Conservation (phyloP, 2,329 filamentous ascomycete species). For the Fusarium domesticum region DNA sequence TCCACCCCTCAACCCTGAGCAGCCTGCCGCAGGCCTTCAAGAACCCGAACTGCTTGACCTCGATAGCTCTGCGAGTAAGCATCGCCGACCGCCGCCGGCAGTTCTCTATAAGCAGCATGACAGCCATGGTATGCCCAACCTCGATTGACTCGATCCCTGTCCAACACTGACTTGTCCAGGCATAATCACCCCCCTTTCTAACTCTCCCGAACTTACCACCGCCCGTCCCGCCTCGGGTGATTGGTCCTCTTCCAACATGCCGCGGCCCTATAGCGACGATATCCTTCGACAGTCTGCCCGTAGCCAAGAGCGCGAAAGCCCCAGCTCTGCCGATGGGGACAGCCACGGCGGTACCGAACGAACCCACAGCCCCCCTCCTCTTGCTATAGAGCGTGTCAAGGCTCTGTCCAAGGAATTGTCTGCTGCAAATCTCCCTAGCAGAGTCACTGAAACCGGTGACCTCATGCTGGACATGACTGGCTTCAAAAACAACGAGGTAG, state of each 20-base stretch:
- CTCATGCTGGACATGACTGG: slow-evolving; percentile 98
- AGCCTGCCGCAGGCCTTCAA: slow-evolving; percentile 43
- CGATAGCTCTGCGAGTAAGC: slow-evolving; percentile 42
- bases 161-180: slow-evolving; percentile 29
- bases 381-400: slow-evolving; percentile 75
- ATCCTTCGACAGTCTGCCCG: slow-evolving; percentile 49
- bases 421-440: slow-evolving; percentile 85
- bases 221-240: slow-evolving; percentile 49
- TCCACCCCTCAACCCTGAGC: slow-evolving; percentile 57
- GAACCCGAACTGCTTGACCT: slow-evolving; percentile 71
- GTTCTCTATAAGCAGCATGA: slow-evolving; percentile 35
- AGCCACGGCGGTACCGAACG: slow-evolving; percentile 47
- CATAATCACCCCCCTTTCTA: slow-evolving; percentile 51
- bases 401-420: slow-evolving; percentile 83
- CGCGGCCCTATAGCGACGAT: slow-evolving; percentile 54
- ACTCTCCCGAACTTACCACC: slow-evolving; percentile 49
- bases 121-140: slow-evolving; percentile 31
- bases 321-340: slow-evolving; percentile 38
- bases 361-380: slow-evolving; percentile 73
- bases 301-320: slow-evolving; percentile 34
- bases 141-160: not conserved
- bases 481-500: slow-evolving; percentile 91
- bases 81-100: slow-evolving; percentile 45
- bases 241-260: slow-evolving; percentile 42
- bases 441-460: slow-evolving; percentile 89